Base-by-base conservation (phyloP, 1,139 yeast genomes). In the Lodderomyces jiufengensis region DNA sequence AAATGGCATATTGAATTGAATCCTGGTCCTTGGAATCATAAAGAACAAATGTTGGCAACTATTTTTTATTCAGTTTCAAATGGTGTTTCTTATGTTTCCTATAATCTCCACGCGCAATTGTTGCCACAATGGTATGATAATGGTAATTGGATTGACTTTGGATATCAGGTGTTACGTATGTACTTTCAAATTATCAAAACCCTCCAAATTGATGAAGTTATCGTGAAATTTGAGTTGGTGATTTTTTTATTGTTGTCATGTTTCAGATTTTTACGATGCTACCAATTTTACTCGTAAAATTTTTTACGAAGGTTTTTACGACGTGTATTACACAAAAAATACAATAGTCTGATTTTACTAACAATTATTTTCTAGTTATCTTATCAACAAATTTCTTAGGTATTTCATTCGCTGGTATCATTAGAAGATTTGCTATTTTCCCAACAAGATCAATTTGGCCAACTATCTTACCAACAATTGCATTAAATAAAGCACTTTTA, bases 1-100 rank as follows among this genome's bases (percentile, higher is more conserved):
- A 45, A 73, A 66, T 26, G 51, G 46, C 38, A 61, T 42, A 57
- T 50, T 55, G 74, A 35, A 48, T 77, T 49, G 69, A 79, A 54
- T 42, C 78, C 80, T 2, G 81, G 81, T 6, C 78, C 78, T 7
- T 81, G 84, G 83, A 60, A 67, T 31, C 64, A 59, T 46, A 81
- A 81, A 53, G 88, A 81, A 50, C 86, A 80, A 54, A 73, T 77
- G 76, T 46, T 59, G 33, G 51, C 62, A 2, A 55, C 63, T 4
- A 40, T 59, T 61, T 59, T 71, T 44, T 66, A 68, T 46, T 58
- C 68, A 4, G 54, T 55, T 5, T 44, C 57, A 3, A 55, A 61
- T 29, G 45, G 63, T 28, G 31, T 49, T n/a, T 44, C 54, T 11
- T 55, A 55, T 33, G 57, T 51, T 14, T 42, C 49, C 2, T 44